Percentiles rank a stretch among this genome's conserved stretches.
Conservation (phyloP, 441 rosid genomes). For the Gossypium schwendimanii region DNA sequence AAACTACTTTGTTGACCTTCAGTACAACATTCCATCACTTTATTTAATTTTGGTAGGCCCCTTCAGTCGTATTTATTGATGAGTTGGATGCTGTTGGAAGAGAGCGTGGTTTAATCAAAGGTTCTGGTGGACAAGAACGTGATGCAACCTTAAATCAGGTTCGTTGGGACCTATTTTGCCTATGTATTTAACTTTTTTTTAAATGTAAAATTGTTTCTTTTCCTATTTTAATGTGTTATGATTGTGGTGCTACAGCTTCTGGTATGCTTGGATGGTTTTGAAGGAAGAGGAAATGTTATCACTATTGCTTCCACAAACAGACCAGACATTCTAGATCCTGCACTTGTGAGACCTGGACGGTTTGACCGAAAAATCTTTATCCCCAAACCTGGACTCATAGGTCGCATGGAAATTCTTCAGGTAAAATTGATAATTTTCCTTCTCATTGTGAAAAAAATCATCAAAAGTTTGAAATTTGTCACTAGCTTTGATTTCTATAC, state of each 20-base stretch:
- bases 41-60: slow-evolving; percentile 45
- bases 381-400: slow-evolving; percentile 85
- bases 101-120: slow-evolving; percentile 87
- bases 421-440: slow-evolving; percentile 20
- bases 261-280: slow-evolving; percentile 92
- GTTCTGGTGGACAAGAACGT: slow-evolving; percentile 97
- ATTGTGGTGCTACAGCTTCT: slow-evolving; percentile 55
- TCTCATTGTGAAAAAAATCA: neutral
- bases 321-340: slow-evolving; percentile 94
- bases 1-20: neutral
- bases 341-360: slow-evolving; percentile 88
- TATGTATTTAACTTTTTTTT: neutral
- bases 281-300: slow-evolving; percentile 92
- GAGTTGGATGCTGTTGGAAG: slow-evolving; percentile 98
- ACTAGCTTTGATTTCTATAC: neutral
- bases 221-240: neutral
- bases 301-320: slow-evolving; percentile 94
- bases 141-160: slow-evolving; percentile 98
- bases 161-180: slow-evolving; percentile 9
- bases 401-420: slow-evolving; percentile 90
- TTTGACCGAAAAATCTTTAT: slow-evolving; percentile 78
- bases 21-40: slow-evolving; percentile 10
- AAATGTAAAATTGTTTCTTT: neutral
- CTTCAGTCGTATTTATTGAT: slow-evolving; percentile 87
- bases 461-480: neutral